Evolutionary conservation across 148 eudicot genomes (phyloP), one percentile per base, ranked within the genome.

Genomic region (Rhododendron vialii): DNA sequence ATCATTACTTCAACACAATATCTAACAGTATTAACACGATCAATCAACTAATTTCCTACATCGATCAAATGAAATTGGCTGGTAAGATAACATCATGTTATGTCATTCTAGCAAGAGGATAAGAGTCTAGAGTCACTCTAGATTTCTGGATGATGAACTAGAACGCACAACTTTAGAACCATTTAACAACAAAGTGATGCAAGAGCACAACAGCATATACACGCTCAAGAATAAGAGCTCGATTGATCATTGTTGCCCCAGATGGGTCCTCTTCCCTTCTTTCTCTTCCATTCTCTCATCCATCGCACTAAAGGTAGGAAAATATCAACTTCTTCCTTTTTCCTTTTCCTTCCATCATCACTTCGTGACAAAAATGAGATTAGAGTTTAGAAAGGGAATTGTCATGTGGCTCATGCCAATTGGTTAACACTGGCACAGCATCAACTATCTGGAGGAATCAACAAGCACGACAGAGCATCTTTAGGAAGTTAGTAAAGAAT

Each of bases 391-490:
- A 81, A 41, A 81, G 33, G 83, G 17, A 57, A 33, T 33, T 51
- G 65, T 36, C 83, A 80, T 2, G 76, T 43, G 74, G 35, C 74
- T 65, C 33, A 12, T 12, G 75, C 35, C 20, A 4, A 26, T 63
- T n/a, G 57, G 5, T 38, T 82, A 67, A 28, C 61, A 11, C 50
- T 45, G n/a, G 78, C 78, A 17, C 41, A 9, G 22, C 45, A 20
- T 24, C 47, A 50, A 35, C 69, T 55, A 81, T 5, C 8, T 26
- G 0, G n/a, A 24, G 85, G 76, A 20, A 15, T 45, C 47, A 28
- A 83, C 85, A 83, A 65, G 26, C 59, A 47, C 55, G 41, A 67
- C 38, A 83, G 10, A 8, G 76, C 74, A 82, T 38, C 81, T 78
- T 43, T 45, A 45, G 55, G 81, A 78, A 22, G 3, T 43, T 45